Conservation (phyloP, 306 rosid genomes). For the Trifolium dubium region DNA sequence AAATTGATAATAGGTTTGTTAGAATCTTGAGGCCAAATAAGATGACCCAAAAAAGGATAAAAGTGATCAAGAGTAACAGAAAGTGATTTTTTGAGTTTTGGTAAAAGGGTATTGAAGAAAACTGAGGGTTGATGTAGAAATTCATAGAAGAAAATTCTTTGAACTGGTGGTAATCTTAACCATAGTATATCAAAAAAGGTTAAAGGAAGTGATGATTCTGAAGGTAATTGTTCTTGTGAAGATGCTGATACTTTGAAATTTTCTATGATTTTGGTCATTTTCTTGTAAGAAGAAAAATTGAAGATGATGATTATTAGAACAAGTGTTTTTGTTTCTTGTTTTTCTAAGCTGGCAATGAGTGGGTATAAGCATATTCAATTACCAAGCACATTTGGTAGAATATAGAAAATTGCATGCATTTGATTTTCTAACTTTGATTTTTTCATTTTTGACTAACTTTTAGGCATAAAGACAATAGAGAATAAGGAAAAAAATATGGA, state of each 20-base stretch:
- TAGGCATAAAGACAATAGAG: too few relatives aligned
- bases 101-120: slow-evolving; percentile 40
- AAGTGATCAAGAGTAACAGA: slow-evolving; percentile 36
- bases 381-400: too few relatives aligned
- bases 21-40: slow-evolving; percentile 48
- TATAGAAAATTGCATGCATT: too few relatives aligned
- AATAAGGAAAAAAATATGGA: too few relatives aligned
- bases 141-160: slow-evolving; percentile 44
- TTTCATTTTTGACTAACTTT: too few relatives aligned
- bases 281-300: slow-evolving; percentile 28
- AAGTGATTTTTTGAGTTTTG: slow-evolving; percentile 50
- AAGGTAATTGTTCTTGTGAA: not conserved
- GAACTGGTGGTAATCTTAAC: slow-evolving; percentile 51
- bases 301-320: slow-evolving; percentile 29
- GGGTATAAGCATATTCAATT: too few relatives aligned
- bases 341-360: too few relatives aligned
- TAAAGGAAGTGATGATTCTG: slow-evolving; percentile 37
- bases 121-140: slow-evolving; percentile 19
- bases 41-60: slow-evolving; percentile 44
- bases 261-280: not conserved
- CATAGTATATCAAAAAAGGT: slow-evolving; percentile 54
- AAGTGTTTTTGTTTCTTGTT: too few relatives aligned
- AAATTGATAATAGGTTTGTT: slow-evolving; percentile 39
- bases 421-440: too few relatives aligned
- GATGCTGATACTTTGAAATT: slow-evolving; percentile 19